Evolutionary conservation across 148 eudicot genomes (phyloP), one percentile per base, ranked within the genome.

Genomic region (Rhododendron vialii): DNA sequence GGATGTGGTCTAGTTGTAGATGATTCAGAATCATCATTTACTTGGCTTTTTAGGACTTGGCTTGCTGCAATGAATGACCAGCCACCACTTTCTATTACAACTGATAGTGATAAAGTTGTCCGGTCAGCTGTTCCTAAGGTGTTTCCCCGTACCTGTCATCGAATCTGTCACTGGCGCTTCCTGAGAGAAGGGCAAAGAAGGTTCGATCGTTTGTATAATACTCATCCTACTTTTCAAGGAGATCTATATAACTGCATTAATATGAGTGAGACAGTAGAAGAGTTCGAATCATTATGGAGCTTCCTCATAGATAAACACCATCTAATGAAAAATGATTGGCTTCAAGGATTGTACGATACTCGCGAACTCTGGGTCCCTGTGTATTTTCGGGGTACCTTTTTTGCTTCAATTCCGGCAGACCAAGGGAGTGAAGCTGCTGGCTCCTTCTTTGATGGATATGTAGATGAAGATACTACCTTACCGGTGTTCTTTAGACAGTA

Each of bases 401-500:
- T 94, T 86, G 99, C 96, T 87, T 92, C 92, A 45, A 59, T 94
- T 74, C 91, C 90, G 80, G 89, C 90, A n/a, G 88, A 90, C 85
- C 94, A 87, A 85, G 95, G 91, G 67, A 84, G 92, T 88, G 82
- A 45, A 78, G 57, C 82, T 47, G 57, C 57, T 47, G 8, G 36
- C 36, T 96, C 96, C 59, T 95, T 96, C 87, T 93, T 96, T 82
- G 96, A 96, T 78, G 96, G 96, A 69, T 92, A 90, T 85, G 92
- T 96, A 13, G 94, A 93, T 87, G 92, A 92, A 85, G 92, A 96
- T 67, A 96, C 97, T 80, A 93, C 96, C 30, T 83, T 96, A 84
- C 97, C 99, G 48, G 86, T 92, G 90, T 95, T 96, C 92, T 95
- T 96, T 90, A 89, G 99, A 88, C 97, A 94, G 86, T 95, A 96